These are phyloP conservation scores for Plasmodium malariae DNA, from an alignment of 169 alveolate genomes.

Conservation along the genomic window DNA sequence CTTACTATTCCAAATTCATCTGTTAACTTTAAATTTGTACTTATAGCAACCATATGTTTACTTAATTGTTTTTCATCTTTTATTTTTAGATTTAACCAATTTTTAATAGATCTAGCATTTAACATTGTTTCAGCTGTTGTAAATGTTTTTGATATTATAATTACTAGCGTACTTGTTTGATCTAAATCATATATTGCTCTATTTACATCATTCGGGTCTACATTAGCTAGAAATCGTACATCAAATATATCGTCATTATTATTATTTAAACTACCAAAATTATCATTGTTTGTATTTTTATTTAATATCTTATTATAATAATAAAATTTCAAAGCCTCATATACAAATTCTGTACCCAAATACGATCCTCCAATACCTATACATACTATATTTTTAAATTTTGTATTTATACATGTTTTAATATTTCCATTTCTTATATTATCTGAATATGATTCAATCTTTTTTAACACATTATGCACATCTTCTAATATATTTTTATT, in stretches of 20 bases:
- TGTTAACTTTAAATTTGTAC: constrained; percentile 94
- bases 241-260: constrained; percentile 54
- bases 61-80: constrained; percentile 79
- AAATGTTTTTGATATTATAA: constrained; percentile 98
- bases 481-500: constrained; percentile 80
- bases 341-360: constrained; percentile 95
- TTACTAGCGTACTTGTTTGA: constrained; percentile 84
- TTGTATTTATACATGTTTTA: constrained; percentile 94
- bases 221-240: constrained; percentile 97
- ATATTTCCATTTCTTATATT: constrained; percentile 90
- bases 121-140: constrained; percentile 99
- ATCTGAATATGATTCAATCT: constrained; percentile 84
- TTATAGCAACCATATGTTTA: constrained; percentile 94
- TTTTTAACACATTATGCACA: constrained; percentile 84
- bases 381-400: constrained; percentile 92
- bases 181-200: constrained; percentile 94
- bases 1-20: constrained; percentile 95
- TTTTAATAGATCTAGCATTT: constrained; percentile 95
- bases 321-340: constrained; percentile 93
- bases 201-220: constrained; percentile 97
- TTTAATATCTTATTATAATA: constrained; percentile 28
- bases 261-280: not conserved
- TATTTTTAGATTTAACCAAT: constrained; percentile 90
- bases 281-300: constrained; percentile 14
- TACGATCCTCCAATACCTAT: constrained; percentile 99